Base-by-base conservation (phyloP, 306 rosid species). In the Cucurbita argyrosperma region DNA sequence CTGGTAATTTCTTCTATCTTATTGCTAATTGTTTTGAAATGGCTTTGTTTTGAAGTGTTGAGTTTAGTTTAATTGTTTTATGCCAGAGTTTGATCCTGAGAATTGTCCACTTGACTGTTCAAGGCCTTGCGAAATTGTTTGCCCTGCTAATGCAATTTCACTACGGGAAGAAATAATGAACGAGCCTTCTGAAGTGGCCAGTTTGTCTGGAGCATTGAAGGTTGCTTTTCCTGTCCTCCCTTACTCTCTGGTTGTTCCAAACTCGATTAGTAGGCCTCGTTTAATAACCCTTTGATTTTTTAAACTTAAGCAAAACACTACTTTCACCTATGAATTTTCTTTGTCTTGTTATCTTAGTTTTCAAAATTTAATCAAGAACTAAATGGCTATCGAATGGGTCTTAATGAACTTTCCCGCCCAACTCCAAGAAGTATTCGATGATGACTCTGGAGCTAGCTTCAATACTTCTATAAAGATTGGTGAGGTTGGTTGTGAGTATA, bases 121-220 rank as follows among this genome's bases (percentile, higher is more conserved):
- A 68, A 77, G 85, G 79, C 98, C 98, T 47, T 92, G 98, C 67
- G 86, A 83, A 73, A 82, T 16, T 51, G 91, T 92, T 19, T 92
- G 98, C 78, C 98, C 98, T 35, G 98, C 98, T 72, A 87, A 80
- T 82, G 96, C 98, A 81, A 92, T 92, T 83, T 80, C 83, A 26
- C 77, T 88, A 68, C 80, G 62, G 3, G 66, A 62, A 80, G 78
- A 53, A 79, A 81, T 87, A 62, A 26, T 76, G 52, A 23, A 16
- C 42, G 86, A 72, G 59, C 72, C 53, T 75, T 78, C 91, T 11
- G n/a, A 49, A 60, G 79, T 55, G 43, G 51, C 81, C 42, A 81
- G 68, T 80, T 23, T 76, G 55, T 55, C 73, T 75, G 65, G 65
- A 19, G 72, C 65, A 37, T 79, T 72, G 47, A 72, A 85, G 85